Conservation (phyloP, 2,329 filamentous ascomycete genomes). For the Exophiala viscosa region DNA sequence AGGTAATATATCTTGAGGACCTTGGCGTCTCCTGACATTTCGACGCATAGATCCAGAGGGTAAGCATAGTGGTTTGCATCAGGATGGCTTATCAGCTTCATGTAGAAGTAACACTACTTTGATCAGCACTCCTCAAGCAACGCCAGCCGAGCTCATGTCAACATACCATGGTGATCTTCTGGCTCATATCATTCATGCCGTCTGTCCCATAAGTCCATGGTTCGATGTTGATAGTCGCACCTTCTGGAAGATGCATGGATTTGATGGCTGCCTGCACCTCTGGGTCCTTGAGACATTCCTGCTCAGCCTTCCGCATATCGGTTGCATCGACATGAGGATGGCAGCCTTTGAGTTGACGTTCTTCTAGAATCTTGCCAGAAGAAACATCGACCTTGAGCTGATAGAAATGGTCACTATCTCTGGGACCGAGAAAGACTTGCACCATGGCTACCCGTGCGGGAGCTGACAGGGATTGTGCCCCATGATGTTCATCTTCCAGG, state of each 20-base stretch:
- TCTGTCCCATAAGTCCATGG: conserved; percentile 57
- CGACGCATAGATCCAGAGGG: conserved; percentile 52
- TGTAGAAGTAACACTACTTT: conserved; percentile 37
- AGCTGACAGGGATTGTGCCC: conserved; percentile 13
- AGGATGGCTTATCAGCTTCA: conserved; percentile 38
- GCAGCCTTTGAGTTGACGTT: conserved; percentile 38
- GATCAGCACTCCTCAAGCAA: too few species aligned
- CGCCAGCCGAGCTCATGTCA: too few species aligned
- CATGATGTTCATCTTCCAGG: conserved; percentile 43
- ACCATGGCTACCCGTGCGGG: conserved; percentile 42
- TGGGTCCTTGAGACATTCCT: conserved; percentile 44
- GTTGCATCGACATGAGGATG: conserved; percentile 48
- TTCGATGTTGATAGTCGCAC: conserved; percentile 48
- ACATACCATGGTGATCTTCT: conserved; percentile 48
- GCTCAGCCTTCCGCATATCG: conserved; percentile 49
- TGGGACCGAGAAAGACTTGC: conserved; percentile 32
- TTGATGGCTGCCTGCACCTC: conserved; percentile 44
- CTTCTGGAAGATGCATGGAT: conserved; percentile 43
- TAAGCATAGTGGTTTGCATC: conserved; percentile 59
- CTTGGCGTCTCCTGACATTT: conserved; percentile 49
- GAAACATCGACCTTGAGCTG: conserved; percentile 33
- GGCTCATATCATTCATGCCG: conserved; percentile 50
- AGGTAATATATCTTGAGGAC: conserved; percentile 52
- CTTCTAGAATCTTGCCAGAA: conserved; percentile 21
- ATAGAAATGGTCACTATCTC: conserved; percentile 34